Percentiles rank a stretch among this genome's conserved stretches.
phyloP scores from a whole-genome alignment of 768 basidiomycete species.

The Galerina marginata region DNA sequence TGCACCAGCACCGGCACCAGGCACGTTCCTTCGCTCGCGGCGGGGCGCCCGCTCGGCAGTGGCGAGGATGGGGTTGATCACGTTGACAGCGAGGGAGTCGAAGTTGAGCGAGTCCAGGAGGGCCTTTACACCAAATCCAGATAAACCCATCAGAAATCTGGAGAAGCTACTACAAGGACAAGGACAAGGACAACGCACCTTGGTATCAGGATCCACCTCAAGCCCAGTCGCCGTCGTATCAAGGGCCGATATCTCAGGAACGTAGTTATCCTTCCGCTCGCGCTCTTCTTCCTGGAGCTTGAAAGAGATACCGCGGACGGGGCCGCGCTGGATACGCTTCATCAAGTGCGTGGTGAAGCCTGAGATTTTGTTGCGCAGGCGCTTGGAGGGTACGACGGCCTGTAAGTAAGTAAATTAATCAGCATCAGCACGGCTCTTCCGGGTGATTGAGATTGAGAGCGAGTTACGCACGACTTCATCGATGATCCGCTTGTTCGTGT shows the following conservation, averaged over 20 bases:
- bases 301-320: constrained; percentile 99
- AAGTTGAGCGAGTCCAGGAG: constrained; percentile 94
- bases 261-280: constrained; percentile 99
- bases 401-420: constrained; percentile 29
- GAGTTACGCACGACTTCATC: constrained; percentile 84
- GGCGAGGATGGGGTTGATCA: constrained; percentile 67
- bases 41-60: constrained; percentile 73
- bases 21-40: constrained; percentile 79
- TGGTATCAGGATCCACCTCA: constrained; percentile 92
- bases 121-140: too few relatives aligned
- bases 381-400: constrained; percentile 97
- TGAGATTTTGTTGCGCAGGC: constrained; percentile 98
- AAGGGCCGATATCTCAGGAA: constrained; percentile 97
- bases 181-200: too few relatives aligned
- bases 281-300: constrained; percentile 99
- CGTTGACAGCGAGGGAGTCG: constrained; percentile 82
- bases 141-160: too few relatives aligned
- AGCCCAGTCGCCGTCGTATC: constrained; percentile 76
- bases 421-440: too few relatives aligned
- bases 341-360: constrained; percentile 99
- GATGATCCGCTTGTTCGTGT: constrained; percentile 99
- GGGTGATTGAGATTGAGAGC: neutral
- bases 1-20: constrained; percentile 61
- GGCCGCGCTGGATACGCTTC: constrained; percentile 99
- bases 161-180: too few relatives aligned